Conservation (phyloP, 768 basidiomycete genomes). For the Mycena alexandri region DNA sequence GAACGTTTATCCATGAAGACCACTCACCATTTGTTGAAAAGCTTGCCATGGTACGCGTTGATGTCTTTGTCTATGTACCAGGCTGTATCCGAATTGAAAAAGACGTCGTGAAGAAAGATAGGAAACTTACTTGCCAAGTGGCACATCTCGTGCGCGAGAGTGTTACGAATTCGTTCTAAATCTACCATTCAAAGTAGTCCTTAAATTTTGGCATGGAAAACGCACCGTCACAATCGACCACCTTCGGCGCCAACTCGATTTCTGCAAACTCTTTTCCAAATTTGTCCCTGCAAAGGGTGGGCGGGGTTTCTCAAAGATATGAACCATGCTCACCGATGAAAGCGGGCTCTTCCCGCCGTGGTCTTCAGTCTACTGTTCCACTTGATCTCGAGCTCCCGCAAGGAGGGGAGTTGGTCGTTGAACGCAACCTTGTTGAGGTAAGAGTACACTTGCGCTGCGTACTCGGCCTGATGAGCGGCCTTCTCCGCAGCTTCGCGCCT, state of each 20-base stretch:
- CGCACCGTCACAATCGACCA: constrained; percentile 81
- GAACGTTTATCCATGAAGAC: no score
- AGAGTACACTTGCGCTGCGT: constrained; percentile 70
- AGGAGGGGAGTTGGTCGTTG: constrained; percentile 60
- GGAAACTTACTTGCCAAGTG: constrained; percentile 72
- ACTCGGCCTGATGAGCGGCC: constrained; percentile 53
- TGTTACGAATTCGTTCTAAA: constrained; percentile 83
- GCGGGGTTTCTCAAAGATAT: background rate
- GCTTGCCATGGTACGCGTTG: constrained; percentile 43
- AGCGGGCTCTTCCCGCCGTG: constrained; percentile 80
- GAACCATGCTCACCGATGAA: constrained; percentile 60
- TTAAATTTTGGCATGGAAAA: background rate
- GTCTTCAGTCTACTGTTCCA: constrained; percentile 78
- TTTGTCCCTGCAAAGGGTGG: constrained; percentile 46
- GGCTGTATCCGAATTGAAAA: no score
- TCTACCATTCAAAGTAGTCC: background rate
- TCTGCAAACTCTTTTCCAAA: constrained; percentile 70
- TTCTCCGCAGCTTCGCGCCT: constrained; percentile 40
- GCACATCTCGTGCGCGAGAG: constrained; percentile 93
- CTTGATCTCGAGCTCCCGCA: constrained; percentile 61
- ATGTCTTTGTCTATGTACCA: constrained; percentile 84
- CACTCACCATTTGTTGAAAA: constrained; percentile 25
- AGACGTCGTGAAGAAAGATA: no score
- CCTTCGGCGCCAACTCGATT: constrained; percentile 87
- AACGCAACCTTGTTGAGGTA: constrained; percentile 74